A percentile compares a stretch with the other conserved stretches of the same genome.
These are phyloP conservation scores for Melampsora abietis-canadensis DNA, from an alignment of 1,284 basidiomycete genomes.

Conservation along the genomic window DNA sequence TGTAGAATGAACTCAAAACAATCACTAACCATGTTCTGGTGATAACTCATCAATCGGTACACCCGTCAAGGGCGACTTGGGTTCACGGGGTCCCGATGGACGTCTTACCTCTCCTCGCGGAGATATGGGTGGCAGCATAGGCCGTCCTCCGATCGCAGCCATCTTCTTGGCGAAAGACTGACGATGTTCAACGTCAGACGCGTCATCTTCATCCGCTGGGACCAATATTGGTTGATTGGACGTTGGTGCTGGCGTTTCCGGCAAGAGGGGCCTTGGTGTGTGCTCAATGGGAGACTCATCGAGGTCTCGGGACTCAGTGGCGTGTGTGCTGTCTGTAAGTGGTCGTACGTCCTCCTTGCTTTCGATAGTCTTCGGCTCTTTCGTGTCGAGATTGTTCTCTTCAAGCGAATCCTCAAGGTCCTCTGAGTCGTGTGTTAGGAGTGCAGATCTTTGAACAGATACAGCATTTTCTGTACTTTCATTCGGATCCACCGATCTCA, in stretches of 20 bases:
- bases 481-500: no score
- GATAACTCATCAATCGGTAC: not conserved
- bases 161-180: slow-evolving; percentile 11
- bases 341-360: no score
- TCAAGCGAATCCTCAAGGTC: no score
- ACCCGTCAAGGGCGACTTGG: not conserved
- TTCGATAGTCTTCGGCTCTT: no score
- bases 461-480: no score
- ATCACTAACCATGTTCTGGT: not conserved
- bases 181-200: not conserved
- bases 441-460: no score
- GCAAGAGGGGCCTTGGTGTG: not conserved
- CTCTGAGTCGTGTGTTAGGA: no score
- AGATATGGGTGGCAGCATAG: not conserved
- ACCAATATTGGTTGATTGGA: not conserved
- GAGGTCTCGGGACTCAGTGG: not conserved
- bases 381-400: no score
- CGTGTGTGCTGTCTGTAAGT: not conserved
- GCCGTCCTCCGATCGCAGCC: not conserved
- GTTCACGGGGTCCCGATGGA: slow-evolving; percentile 10
- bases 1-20: not conserved
- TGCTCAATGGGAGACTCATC: not conserved
- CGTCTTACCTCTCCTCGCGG: slow-evolving; percentile 5
- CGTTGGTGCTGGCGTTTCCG: not conserved
- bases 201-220: no score